Conservation (phyloP, 2,329 filamentous ascomycete genomes). For the Ophiocordyceps polyrhachis-furcata region DNA sequence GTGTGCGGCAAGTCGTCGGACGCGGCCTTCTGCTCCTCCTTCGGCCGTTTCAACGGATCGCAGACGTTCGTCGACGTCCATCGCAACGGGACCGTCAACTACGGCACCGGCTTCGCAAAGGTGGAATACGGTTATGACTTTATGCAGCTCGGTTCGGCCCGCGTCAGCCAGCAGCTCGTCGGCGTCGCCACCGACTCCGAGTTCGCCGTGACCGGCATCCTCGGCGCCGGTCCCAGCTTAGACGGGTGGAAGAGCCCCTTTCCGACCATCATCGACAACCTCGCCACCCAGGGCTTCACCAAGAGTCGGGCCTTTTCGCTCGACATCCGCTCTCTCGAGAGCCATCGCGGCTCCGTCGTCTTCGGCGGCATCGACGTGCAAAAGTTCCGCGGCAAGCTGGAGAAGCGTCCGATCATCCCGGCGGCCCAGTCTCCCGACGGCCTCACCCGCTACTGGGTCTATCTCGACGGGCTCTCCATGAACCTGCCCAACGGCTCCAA, state of each 20-base stretch:
- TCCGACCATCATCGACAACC: conserved; percentile 16
- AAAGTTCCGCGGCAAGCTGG: conserved; percentile 34
- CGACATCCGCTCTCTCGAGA: conserved; percentile 14
- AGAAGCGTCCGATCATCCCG: conserved; percentile 36
- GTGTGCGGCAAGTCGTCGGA: conserved; percentile 15
- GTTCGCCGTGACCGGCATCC: conserved; percentile 12
- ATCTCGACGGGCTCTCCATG: conserved; percentile 18
- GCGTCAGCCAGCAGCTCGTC: conserved; percentile 16
- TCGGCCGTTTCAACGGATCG: conserved; percentile 13
- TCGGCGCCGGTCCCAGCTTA: conserved; percentile 16
- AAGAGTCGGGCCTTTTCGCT: conserved; percentile 18
- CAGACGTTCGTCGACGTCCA: conserved; percentile 11
- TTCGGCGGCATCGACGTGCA: conserved; percentile 39
- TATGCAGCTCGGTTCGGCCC: conserved; percentile 13
- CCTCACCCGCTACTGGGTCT: conserved; percentile 22
- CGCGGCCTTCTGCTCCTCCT: conserved; percentile 9
- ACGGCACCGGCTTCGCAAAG: conserved; percentile 14
- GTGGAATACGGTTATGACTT: conserved; percentile 16
- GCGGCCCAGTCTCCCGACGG: conserved; percentile 15
- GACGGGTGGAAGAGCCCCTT: conserved; percentile 16
- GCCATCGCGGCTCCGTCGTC: conserved; percentile 17
- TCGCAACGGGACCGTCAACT: conserved; percentile 9
- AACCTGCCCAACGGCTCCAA: conserved; percentile 16
- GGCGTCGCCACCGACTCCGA: conserved; percentile 16
- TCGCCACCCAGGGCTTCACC: conserved; percentile 15